Conservation (phyloP, 441 rosid species). For the Rhodomyrtus psidioides region DNA sequence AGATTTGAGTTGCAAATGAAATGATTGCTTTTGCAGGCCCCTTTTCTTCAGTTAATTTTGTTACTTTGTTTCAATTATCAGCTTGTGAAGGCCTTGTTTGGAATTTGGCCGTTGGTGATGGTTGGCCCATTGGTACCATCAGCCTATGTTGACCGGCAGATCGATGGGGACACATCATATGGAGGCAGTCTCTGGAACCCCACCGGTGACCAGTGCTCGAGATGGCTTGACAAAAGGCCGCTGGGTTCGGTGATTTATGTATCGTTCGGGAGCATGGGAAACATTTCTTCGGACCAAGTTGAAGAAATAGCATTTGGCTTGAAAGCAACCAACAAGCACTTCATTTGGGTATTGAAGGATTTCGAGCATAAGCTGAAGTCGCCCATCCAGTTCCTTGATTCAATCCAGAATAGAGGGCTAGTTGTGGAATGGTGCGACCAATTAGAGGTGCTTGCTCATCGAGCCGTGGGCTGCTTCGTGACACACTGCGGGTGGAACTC, state of each 20-base stretch:
- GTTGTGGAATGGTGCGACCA: constrained; percentile 63
- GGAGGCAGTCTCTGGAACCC: constrained; percentile 30
- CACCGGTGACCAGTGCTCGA: constrained; percentile 10
- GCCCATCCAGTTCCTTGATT: constrained; percentile 23
- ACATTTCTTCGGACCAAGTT: constrained; percentile 29
- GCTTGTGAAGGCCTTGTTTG: constrained; percentile 21
- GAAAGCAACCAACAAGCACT: constrained; percentile 30
- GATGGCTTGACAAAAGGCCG: constrained; percentile 29
- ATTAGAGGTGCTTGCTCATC: constrained; percentile 52
- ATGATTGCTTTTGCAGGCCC: neutral
- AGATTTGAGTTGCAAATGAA: neutral
- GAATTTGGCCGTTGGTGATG: constrained; percentile 23
- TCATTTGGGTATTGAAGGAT: constrained; percentile 49
- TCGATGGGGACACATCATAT: constrained; percentile 30
- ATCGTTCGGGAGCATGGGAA: constrained; percentile 63
- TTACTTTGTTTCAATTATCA: constrained; percentile 1
- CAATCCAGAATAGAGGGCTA: constrained; percentile 31
- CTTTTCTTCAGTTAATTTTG: neutral
- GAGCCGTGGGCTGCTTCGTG: constrained; percentile 44
- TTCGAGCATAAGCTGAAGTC: constrained; percentile 21
- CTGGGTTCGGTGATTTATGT: constrained; percentile 35
- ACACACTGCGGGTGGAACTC: constrained; percentile 13
- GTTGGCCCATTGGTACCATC: constrained; percentile 42
- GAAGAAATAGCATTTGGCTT: constrained; percentile 44
- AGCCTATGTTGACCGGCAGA: constrained; percentile 30